A percentile compares a stretch with the other conserved stretches of the same genome.
Evolutionary conservation across 352 stramenopile genomes (phyloP).

Genomic region (Stramenopiles sp.): DNA sequence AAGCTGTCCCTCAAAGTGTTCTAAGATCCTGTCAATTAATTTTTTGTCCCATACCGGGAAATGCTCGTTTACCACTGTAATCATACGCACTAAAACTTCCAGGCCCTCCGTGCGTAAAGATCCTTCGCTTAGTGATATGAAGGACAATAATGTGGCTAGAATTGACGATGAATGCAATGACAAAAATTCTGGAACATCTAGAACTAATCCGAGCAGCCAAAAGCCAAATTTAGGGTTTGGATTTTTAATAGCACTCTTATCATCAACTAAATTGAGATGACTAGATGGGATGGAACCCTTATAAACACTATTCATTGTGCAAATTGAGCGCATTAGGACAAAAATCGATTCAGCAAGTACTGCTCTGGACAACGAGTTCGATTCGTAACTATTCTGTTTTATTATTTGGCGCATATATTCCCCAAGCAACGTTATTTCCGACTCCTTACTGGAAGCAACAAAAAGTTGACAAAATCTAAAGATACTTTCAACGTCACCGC

Average conservation of each 20-base stretch:
- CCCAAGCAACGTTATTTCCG: neutral
- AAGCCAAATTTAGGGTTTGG: conserved; percentile 9
- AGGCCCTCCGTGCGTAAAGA: neutral
- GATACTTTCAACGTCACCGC: neutral
- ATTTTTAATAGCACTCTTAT: neutral
- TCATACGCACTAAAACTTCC: neutral
- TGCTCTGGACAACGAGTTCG: neutral
- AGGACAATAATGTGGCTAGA: neutral
- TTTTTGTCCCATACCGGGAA: neutral
- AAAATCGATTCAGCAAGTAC: conserved; percentile 4
- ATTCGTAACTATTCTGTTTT: neutral
- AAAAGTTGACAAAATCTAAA: neutral
- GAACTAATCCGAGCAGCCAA: conserved; percentile 1
- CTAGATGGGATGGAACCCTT: neutral
- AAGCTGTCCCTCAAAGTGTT: neutral
- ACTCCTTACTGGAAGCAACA: neutral
- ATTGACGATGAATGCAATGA: neutral
- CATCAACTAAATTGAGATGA: neutral
- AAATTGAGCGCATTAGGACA: conserved; percentile 6
- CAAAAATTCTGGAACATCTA: conserved; percentile 8
- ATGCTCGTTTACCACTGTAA: neutral
- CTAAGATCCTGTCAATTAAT: neutral
- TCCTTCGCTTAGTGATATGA: conserved; percentile 6
- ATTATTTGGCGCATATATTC: neutral
- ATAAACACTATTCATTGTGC: conserved; percentile 6